A percentile compares a stretch with the other conserved stretches of the same genome.
Evolutionary conservation across 2,329 filamentous ascomycete species (phyloP).

Genomic region (Drechmeria coniospora): DNA sequence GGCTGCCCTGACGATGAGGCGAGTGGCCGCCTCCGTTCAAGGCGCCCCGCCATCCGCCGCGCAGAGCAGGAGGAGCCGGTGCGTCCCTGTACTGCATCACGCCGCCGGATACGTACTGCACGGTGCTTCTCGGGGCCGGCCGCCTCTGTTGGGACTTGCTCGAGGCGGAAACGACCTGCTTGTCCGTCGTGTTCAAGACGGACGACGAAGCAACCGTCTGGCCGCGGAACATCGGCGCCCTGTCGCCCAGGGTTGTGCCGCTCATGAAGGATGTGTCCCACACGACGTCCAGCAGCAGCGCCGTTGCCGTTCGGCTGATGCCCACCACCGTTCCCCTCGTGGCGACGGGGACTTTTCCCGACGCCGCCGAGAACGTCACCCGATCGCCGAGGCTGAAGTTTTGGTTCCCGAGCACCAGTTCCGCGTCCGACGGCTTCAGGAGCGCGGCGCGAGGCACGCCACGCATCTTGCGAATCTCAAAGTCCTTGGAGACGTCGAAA

Average conservation of each 20-base stretch:
- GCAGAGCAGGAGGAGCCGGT: conserved; percentile 35
- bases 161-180: conserved; percentile 61
- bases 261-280: conserved; percentile 97
- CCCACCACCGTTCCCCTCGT: conserved; percentile 88
- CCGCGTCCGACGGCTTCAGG: conserved; percentile 88
- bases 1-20: conserved; percentile 22
- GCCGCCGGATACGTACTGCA: conserved; percentile 39
- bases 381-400: conserved; percentile 74
- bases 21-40: conserved; percentile 29
- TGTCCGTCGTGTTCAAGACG: conserved; percentile 73
- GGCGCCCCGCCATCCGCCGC: conserved; percentile 42
- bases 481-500: conserved; percentile 32
- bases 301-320: conserved; percentile 73
- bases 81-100: conserved; percentile 49
- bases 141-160: conserved; percentile 34
- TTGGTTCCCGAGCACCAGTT: conserved; percentile 79
- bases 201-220: conserved; percentile 81
- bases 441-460: conserved; percentile 76
- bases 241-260: conserved; percentile 77
- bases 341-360: conserved; percentile 88
- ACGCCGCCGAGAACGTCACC: conserved; percentile 81
- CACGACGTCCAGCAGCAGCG: conserved; percentile 73
- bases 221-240: conserved; percentile 84
- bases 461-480: conserved; percentile 53
- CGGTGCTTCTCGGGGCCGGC: conserved; percentile 30